Evolutionary conservation across 2,329 filamentous ascomycete species (phyloP).

Genomic region (Colletotrichum eremochloae): DNA sequence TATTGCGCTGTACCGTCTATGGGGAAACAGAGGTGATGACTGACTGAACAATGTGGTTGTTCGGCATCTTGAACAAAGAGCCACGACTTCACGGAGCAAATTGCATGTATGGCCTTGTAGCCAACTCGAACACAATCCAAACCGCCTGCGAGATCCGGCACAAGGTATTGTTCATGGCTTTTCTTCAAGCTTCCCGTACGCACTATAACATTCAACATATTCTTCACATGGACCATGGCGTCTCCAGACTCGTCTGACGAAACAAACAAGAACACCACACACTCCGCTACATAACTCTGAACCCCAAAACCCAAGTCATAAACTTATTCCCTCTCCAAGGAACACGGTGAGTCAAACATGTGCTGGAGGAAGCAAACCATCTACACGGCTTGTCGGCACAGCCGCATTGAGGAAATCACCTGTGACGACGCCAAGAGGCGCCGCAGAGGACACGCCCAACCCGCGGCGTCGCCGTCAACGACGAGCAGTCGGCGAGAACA

Average conservation of each 20-base stretch:
- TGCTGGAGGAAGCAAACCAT: slow-evolving; percentile 32
- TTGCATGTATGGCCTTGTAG: neutral
- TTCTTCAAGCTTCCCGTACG: neutral
- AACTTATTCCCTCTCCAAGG: neutral
- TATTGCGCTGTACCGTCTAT: neutral
- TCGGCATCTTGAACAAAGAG: neutral
- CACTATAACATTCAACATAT: neutral
- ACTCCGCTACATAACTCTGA: neutral
- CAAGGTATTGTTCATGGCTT: neutral
- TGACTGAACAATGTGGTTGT: neutral
- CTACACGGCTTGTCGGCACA: slow-evolving; percentile 24
- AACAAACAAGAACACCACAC: neutral
- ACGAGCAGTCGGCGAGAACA: neutral
- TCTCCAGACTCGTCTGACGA: neutral
- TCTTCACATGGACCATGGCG: neutral
- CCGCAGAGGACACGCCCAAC: neutral
- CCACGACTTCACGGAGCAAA: neutral
- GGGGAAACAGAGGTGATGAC: too few species aligned
- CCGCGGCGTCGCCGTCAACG: neutral
- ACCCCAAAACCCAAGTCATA: neutral
- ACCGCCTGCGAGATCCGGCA: neutral
- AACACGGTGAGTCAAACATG: neutral
- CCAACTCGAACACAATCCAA: neutral
- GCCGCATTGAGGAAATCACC: neutral
- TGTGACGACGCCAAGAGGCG: slow-evolving; percentile 7